Percentiles rank a stretch among this genome's conserved stretches.
These are phyloP conservation scores for Colletotrichum cereale DNA, from an alignment of 2,329 filamentous ascomycete genomes.

Conservation along the genomic window DNA sequence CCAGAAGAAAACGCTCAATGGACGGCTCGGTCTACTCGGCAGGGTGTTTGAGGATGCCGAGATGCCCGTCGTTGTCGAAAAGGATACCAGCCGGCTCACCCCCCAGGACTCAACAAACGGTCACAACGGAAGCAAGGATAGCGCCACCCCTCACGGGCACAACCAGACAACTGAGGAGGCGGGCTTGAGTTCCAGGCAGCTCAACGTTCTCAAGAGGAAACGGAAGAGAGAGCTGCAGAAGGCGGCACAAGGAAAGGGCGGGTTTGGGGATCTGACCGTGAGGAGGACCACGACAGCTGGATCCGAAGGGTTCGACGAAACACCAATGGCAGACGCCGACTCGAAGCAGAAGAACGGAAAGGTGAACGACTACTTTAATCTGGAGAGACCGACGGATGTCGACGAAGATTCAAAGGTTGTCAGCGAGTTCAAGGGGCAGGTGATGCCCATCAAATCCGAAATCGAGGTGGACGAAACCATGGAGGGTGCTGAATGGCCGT, in stretches of 20 bases:
- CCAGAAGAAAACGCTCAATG: constrained; percentile 88
- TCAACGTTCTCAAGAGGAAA: constrained; percentile 95
- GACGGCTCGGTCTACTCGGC: constrained; percentile 86
- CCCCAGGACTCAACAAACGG: constrained; percentile 57
- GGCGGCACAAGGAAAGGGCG: constrained; percentile 86
- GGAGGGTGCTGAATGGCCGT: constrained; percentile 91
- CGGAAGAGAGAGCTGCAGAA: constrained; percentile 90
- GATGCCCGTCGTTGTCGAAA: constrained; percentile 67
- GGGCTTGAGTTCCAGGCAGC: constrained; percentile 88
- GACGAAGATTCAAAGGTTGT: constrained; percentile 95
- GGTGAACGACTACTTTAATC: constrained; percentile 87
- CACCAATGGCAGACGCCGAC: constrained; percentile 64
- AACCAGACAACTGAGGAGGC: constrained; percentile 69
- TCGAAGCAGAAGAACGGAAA: constrained; percentile 70
- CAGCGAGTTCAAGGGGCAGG: constrained; percentile 91
- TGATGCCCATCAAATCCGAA: constrained; percentile 85
- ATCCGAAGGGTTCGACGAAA: constrained; percentile 74
- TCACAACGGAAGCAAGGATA: constrained; percentile 52
- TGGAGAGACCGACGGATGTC: constrained; percentile 81
- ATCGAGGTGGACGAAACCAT: constrained; percentile 82
- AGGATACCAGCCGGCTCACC: constrained; percentile 59
- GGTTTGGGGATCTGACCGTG: constrained; percentile 87
- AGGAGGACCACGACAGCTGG: constrained; percentile 71
- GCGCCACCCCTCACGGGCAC: constrained; percentile 50
- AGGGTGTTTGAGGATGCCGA: constrained; percentile 89